Evolutionary conservation across 2,329 filamentous ascomycete genomes (phyloP), one percentile per base, ranked within the genome.

Genomic region (Clonostachys byssicola): DNA sequence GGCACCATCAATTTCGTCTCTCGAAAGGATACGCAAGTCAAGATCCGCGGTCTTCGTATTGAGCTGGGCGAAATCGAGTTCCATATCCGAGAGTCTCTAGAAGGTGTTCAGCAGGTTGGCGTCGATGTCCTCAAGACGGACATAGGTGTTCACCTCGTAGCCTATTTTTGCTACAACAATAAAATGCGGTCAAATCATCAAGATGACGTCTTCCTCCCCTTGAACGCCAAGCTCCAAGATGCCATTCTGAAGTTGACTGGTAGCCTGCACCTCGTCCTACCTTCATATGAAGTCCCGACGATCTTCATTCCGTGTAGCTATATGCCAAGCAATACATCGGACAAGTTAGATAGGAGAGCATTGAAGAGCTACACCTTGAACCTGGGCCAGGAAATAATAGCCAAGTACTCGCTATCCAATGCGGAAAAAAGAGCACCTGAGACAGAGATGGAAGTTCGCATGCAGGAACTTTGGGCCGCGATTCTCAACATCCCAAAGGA

Each of bases 1-100:
- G 52, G 52, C 12, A 47, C 48, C 8, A 44, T 58, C 10, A 44
- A 50, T 17, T 56, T 44, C 16, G 30, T 54, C 23, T 46, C 52
- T 16, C 48, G 54, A 8, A 77, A 75, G 52, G 79, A 83, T 51
- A 70, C 70, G 0, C 79, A 83, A 54, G 70, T 82, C 44, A 84
- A 55, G 49, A 46, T 54, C 12, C 47, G 53, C 14, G 56, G 56
- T 3, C 34, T 20, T 34, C 34, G 41, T 12, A 9, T 43, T 16
- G 38, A 43, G n/a, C 14, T 47, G 6, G 16, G 39, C 12, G 45
- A 43, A 18, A 40, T 42, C n/a, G 45, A 47, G 39, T 34, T 33
- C 23, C 18, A 34, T 17, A 30, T 41, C 17, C 10, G 40, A 12
- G 14, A 23, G 33, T 34, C 14, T 13, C 13, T 50, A 7, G 35